Percentiles rank a stretch among this genome's conserved stretches.
phyloP scores from a whole-genome alignment of 208 protist genomes.

The Histomonas meleagridis region DNA sequence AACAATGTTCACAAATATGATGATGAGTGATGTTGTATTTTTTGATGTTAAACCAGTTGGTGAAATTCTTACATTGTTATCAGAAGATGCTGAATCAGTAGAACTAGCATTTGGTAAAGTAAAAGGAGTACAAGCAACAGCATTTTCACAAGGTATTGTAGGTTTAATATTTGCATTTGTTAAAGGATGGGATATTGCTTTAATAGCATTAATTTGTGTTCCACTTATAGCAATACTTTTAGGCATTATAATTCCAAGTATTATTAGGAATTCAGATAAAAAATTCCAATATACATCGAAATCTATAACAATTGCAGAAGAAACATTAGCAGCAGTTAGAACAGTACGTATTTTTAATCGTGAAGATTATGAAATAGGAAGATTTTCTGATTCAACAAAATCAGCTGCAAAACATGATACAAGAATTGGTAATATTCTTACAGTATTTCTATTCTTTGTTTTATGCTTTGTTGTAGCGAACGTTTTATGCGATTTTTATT shows the following conservation, averaged over 20 bases:
- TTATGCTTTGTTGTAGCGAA: neutral
- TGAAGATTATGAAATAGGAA: neutral
- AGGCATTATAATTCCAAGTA: neutral
- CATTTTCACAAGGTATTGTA: neutral
- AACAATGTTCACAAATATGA: neutral
- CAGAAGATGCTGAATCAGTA: constrained; percentile 4
- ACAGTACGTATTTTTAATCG: neutral
- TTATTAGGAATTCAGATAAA: no score
- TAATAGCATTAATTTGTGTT: neutral
- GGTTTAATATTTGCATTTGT: neutral
- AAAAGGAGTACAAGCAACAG: neutral
- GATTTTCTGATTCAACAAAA: neutral
- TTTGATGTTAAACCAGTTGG: constrained; percentile 3
- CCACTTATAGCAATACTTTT: neutral
- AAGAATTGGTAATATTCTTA: neutral
- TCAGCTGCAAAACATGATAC: neutral
- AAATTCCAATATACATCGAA: neutral
- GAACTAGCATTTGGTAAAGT: neutral
- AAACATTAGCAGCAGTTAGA: neutral
- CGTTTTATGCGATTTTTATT: neutral
- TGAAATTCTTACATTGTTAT: neutral
- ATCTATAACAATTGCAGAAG: neutral
- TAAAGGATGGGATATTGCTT: neutral
- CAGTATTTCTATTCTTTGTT: neutral
- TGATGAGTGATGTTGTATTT: neutral